Base-by-base conservation (phyloP, 345 rosid species). In the Camelina sativa region DNA sequence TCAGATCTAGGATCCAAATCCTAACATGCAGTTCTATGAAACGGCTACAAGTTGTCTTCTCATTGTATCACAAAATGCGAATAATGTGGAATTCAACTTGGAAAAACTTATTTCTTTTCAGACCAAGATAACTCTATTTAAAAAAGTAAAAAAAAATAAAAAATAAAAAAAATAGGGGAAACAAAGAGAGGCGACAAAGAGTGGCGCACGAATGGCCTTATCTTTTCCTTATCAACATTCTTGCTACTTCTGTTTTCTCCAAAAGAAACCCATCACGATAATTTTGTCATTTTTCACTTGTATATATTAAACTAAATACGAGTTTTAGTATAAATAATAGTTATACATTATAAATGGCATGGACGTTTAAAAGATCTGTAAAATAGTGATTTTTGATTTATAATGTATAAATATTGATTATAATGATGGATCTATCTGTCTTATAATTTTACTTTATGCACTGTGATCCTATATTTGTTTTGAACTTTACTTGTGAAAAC, bases 161-260 rank as follows among this genome's bases (percentile, higher is more conserved):
- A 28, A 28, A 4, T 28, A 3, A 28, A 0, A 28, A 3, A 3
- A 25, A 3, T 3, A 4, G 30, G 30, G 46, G 20, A 12, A 61
- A 25, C 4, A 57, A 44, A 54, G 25, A 54, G 25, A 73, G 19
- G 37, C 37, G 70, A 64, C 76, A 73, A 74, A n/a, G 71, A 56
- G 19, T 74, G 77, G 72, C 72, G 56, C 72, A 73, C 77, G 71
- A 65, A 46, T 56, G 71, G 30, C 71, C 71, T 65, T 56, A 65
- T 25, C 5, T 54, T 62, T 73, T 73, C 60, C 22, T 50, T 41
- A 43, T 72, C 55, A 63, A 53, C 63, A 64, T 54, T 63, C 46
- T 37, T 22, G 69, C 34, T 53, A 32, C 48, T 47, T 15, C n/a
- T 43, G 65, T 74, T 74, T 57, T 65, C 65, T 56, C 65, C 72